Percentiles rank a stretch among this genome's conserved stretches.
phyloP scores from a whole-genome alignment of 257 asterid species.

The Gentiana straminea region DNA sequence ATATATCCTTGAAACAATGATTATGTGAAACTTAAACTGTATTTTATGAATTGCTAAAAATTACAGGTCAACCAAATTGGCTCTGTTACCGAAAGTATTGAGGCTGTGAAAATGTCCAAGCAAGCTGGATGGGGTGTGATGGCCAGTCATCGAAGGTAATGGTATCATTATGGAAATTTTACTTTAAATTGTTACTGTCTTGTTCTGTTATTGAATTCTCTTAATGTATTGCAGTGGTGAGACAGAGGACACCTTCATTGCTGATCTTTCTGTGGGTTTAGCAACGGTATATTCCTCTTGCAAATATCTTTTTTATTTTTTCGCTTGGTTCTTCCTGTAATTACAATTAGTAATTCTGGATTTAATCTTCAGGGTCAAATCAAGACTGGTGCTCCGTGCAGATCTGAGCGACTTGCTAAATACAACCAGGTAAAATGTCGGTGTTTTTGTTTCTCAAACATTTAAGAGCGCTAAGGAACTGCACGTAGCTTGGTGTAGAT shows the following conservation, averaged over 20 bases:
- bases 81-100: conserved; percentile 90
- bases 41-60: not conserved
- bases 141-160: conserved; percentile 90
- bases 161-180: not conserved
- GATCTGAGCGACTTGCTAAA: conserved; percentile 81
- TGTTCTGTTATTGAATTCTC: not conserved
- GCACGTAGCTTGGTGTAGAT: not conserved
- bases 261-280: conserved; percentile 93
- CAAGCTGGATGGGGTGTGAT: conserved; percentile 96
- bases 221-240: conserved; percentile 55
- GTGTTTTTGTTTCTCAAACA: not conserved
- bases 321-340: not conserved
- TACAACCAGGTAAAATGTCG: too few relatives aligned
- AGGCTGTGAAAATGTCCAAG: conserved; percentile 91
- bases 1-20: not conserved
- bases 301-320: not conserved
- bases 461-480: not conserved
- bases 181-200: not conserved
- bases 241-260: conserved; percentile 97
- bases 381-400: conserved; percentile 97
- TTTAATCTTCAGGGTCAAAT: conserved; percentile 59
- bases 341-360: not conserved
- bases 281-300: conserved; percentile 40
- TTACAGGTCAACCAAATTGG: conserved; percentile 92
- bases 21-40: not conserved